phyloP scores from a whole-genome alignment of 2,329 filamentous ascomycete genomes.

The Leptographium wingfieldii region DNA sequence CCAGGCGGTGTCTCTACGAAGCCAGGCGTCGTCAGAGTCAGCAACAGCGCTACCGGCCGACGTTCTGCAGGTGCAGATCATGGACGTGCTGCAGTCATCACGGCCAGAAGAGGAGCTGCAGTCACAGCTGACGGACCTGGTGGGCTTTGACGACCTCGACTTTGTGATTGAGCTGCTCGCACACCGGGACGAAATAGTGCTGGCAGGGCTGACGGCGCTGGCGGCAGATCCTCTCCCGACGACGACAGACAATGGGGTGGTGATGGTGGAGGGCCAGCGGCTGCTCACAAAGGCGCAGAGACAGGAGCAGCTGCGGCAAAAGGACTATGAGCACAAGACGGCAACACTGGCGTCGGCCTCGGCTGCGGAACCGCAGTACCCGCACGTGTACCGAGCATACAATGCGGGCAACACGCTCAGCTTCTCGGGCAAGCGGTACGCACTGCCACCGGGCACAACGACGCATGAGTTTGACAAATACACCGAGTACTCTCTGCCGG shows the following conservation, averaged over 20 bases:
- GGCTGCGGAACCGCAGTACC: slow-evolving; percentile 65
- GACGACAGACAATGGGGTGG: not conserved
- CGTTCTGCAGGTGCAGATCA: slow-evolving; percentile 66
- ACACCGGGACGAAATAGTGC: slow-evolving; percentile 56
- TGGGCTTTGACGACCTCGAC: slow-evolving; percentile 89
- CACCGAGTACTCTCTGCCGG: slow-evolving; percentile 81
- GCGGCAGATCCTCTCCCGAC: slow-evolving; percentile 17
- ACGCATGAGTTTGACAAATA: slow-evolving; percentile 63
- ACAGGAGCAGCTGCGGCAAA: slow-evolving; percentile 61
- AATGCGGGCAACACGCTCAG: slow-evolving; percentile 78
- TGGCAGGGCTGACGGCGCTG: slow-evolving; percentile 23
- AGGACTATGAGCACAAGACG: slow-evolving; percentile 75
- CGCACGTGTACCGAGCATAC: slow-evolving; percentile 82
- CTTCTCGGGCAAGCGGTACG: slow-evolving; percentile 67
- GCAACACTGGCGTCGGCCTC: slow-evolving; percentile 58
- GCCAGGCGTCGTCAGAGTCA: slow-evolving; percentile 40
- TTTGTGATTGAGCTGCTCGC: slow-evolving; percentile 84
- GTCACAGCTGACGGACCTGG: slow-evolving; percentile 73
- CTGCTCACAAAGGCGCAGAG: slow-evolving; percentile 67
- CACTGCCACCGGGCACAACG: slow-evolving; percentile 62
- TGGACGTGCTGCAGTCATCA: slow-evolving; percentile 58
- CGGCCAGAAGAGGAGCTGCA: slow-evolving; percentile 75
- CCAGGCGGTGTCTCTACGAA: slow-evolving; percentile 46
- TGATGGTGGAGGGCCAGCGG: slow-evolving; percentile 23
- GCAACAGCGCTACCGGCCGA: slow-evolving; percentile 30